A percentile compares a stretch with the other conserved stretches of the same genome.
Conservation (phyloP, 805 yeast species). For the Priceomyces medius region DNA sequence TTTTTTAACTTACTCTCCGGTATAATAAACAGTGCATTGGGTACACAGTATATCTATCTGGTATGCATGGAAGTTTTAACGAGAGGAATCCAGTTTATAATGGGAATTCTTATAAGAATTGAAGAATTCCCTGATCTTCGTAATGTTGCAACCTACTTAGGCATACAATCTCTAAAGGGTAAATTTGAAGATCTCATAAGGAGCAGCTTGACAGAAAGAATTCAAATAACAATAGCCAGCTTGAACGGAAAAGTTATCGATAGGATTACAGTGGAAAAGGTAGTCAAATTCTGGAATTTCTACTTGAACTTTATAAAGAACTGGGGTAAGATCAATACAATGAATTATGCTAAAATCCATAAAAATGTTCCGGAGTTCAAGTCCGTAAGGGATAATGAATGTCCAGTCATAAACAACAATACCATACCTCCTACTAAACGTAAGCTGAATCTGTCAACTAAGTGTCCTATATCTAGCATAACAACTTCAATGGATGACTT, state of each 20-base stretch:
- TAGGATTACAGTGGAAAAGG: slow-evolving; percentile 15
- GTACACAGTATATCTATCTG: neutral
- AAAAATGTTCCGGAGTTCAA: slow-evolving; percentile 28
- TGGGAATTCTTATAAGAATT: slow-evolving; percentile 33
- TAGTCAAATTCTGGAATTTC: slow-evolving; percentile 39
- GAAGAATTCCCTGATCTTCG: neutral
- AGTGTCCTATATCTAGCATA: slow-evolving; percentile 26
- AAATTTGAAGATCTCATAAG: slow-evolving; percentile 5
- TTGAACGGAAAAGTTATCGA: slow-evolving; percentile 13
- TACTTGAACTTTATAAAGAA: slow-evolving; percentile 37
- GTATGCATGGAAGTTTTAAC: slow-evolving; percentile 27
- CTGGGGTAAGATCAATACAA: slow-evolving; percentile 24
- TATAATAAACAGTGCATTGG: neutral
- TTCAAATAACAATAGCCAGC: slow-evolving; percentile 12
- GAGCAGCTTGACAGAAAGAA: slow-evolving; percentile 9
- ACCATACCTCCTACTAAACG: neutral
- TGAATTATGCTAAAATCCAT: slow-evolving; percentile 34
- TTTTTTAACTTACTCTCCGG: slow-evolving; percentile 5
- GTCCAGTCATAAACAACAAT: slow-evolving; percentile 10
- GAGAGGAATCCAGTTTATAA: slow-evolving; percentile 29
- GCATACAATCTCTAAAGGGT: neutral
- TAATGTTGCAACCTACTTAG: neutral
- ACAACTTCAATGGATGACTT: slow-evolving; percentile 19
- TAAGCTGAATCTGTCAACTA: slow-evolving; percentile 5
- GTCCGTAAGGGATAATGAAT: slow-evolving; percentile 4